Conservation (phyloP, 1,284 basidiomycete species). For the Wallemia ichthyophaga region DNA sequence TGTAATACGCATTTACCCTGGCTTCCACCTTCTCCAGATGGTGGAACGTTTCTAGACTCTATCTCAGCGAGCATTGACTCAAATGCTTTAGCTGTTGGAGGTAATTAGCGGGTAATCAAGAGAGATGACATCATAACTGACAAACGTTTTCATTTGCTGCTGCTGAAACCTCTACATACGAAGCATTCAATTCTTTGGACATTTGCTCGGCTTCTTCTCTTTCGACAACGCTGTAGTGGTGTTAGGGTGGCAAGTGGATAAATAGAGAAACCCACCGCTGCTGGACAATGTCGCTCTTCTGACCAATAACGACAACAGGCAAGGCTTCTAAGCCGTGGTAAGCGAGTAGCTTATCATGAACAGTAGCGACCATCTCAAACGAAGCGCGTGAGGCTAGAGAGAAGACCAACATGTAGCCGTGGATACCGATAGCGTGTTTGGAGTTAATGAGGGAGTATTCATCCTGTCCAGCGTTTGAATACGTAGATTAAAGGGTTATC, state of each 20-base stretch:
- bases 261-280: slow-evolving; percentile 23
- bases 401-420: slow-evolving; percentile 74
- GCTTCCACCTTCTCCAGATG: neutral
- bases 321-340: slow-evolving; percentile 68
- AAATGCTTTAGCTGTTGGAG: slow-evolving; percentile 43
- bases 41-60: slow-evolving; percentile 22
- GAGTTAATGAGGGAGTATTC: slow-evolving; percentile 56
- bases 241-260: neutral
- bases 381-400: slow-evolving; percentile 69
- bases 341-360: slow-evolving; percentile 91
- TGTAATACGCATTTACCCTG: neutral
- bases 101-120: neutral
- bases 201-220: slow-evolving; percentile 41
- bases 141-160: slow-evolving; percentile 67
- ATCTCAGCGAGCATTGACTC: slow-evolving; percentile 65
- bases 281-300: slow-evolving; percentile 58
- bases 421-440: slow-evolving; percentile 52
- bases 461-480: slow-evolving; percentile 24
- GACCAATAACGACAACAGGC: slow-evolving; percentile 84
- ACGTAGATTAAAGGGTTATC: neutral
- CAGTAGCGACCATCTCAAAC: slow-evolving; percentile 84
- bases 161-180: slow-evolving; percentile 65
- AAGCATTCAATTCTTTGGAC: slow-evolving; percentile 38
- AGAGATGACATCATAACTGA: slow-evolving; percentile 21
- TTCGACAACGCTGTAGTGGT: slow-evolving; percentile 35